Evolutionary conservation across 2,329 filamentous ascomycete genomes (phyloP), one percentile per base, ranked within the genome.

Genomic region (Corinectria fuckeliana): DNA sequence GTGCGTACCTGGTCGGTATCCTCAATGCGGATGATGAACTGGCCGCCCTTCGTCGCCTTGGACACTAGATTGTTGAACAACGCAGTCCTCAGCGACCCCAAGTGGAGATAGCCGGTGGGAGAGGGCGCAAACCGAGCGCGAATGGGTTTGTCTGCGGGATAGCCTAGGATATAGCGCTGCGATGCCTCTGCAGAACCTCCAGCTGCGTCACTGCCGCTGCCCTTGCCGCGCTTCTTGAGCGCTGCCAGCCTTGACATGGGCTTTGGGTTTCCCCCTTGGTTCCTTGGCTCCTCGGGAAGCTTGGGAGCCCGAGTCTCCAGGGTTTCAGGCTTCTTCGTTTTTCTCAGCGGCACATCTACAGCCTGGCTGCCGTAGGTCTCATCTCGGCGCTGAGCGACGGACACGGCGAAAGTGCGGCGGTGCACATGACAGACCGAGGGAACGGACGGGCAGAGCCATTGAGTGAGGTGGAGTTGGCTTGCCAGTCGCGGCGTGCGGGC

Each of bases 31-130:
- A 99, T 79, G 10, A 99, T 78, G 70, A 99, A 99, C 74, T 96
- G 90, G 6, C 95, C 95, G 4, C 90, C 89, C 3, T 72, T 71
- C 0, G 95, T 97, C 3, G 90, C 87, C 70, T 89, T 91, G 0
- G 95, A 93, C n/a, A 96, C 83, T 4, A 99, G 80, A 67, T 94
- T 97, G 71, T 97, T 98, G 80, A 93, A 98, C n/a, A 99, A 78
- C 0, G 96, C 96, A 0, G 95, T 99, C 58, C 95, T 85, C 32
- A 99, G 77, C 0, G 93, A 97, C 4, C 95, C 95, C 11, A 99
- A 82, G 76, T 99, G 95, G 21, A 99, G 83, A 70, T 94, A 93
- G 1, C 95, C 95, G 0, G 95, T 99, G 0, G 95, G 95, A 1
- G 95, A 98, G 0, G 95, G 95, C 1, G 96, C 95, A 76, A 99